Conservation (phyloP, 139 green algal genomes). For the Chlorokybus atmophyticus region DNA sequence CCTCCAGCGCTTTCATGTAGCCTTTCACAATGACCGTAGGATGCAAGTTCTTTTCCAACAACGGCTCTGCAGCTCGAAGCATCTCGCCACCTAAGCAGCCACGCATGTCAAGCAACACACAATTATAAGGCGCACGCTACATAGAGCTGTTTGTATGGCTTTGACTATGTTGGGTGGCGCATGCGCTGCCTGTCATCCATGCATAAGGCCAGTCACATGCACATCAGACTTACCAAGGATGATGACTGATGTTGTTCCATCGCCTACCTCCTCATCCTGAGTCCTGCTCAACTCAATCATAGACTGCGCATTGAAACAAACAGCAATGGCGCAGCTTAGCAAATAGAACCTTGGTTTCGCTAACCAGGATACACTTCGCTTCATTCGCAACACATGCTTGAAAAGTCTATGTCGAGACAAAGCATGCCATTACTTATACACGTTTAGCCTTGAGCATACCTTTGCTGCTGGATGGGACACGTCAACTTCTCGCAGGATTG, state of each 20-base stretch:
- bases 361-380: too few species aligned
- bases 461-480: constrained; percentile 94
- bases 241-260: constrained; percentile 98
- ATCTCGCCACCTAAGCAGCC: constrained; percentile 64
- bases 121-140: background rate
- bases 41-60: constrained; percentile 86
- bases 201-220: too few species aligned
- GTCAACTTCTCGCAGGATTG: constrained; percentile 95
- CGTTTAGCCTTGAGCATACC: too few species aligned
- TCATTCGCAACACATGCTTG: too few species aligned
- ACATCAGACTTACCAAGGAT: constrained; percentile 77
- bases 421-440: too few species aligned
- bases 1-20: constrained; percentile 75
- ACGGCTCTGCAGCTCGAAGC: constrained; percentile 78
- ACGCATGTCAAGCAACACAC: background rate
- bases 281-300: constrained; percentile 97
- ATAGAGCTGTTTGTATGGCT: constrained; percentile 39
- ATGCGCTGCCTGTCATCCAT: too few species aligned
- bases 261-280: constrained; percentile 96
- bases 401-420: too few species aligned
- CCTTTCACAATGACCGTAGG: constrained; percentile 84
- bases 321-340: background rate
- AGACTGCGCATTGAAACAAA: constrained; percentile 38
- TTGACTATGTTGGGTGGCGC: too few species aligned
- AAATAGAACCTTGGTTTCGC: too few species aligned